Conservation (phyloP, 2,329 filamentous ascomycete genomes). For the Alternaria postmessia region DNA sequence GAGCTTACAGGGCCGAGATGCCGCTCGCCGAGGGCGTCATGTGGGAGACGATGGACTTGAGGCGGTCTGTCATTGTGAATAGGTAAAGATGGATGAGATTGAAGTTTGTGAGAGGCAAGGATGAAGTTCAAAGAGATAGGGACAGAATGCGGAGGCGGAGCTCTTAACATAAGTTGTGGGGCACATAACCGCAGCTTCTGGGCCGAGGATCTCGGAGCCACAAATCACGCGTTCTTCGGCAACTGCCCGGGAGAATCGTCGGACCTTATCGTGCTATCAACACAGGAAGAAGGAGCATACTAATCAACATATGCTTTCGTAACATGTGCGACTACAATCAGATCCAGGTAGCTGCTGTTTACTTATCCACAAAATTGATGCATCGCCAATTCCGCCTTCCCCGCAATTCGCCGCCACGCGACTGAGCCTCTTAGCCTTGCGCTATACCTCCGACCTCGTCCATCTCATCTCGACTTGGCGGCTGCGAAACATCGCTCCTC, state of each 20-base stretch:
- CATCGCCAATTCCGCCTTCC: conserved; percentile 1
- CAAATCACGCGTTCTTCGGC: conserved; percentile 16
- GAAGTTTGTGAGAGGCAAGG: conserved; percentile 3
- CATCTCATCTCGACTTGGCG: conserved; percentile 1
- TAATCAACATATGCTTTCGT: neutral
- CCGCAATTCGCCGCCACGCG: conserved; percentile 8
- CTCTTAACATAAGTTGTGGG: conserved; percentile 28
- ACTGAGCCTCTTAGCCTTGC: neutral
- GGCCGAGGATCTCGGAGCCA: conserved; percentile 21
- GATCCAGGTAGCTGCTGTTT: neutral
- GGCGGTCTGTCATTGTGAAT: conserved; percentile 70
- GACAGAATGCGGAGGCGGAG: conserved; percentile 25
- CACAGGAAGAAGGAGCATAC: neutral
- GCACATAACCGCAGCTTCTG: conserved; percentile 9
- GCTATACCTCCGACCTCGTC: conserved; percentile 4
- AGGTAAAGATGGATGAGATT: neutral
- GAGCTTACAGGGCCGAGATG: conserved; percentile 77
- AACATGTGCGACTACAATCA: neutral
- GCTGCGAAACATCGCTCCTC: neutral
- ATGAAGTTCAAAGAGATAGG: neutral
- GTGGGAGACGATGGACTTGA: conserved; percentile 88
- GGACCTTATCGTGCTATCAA: conserved; percentile 1
- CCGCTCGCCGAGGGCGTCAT: conserved; percentile 76
- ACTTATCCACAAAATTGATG: neutral
- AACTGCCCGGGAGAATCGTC: conserved; percentile 2